phyloP scores from a whole-genome alignment of 345 rosid genomes.

The Salix brachista region DNA sequence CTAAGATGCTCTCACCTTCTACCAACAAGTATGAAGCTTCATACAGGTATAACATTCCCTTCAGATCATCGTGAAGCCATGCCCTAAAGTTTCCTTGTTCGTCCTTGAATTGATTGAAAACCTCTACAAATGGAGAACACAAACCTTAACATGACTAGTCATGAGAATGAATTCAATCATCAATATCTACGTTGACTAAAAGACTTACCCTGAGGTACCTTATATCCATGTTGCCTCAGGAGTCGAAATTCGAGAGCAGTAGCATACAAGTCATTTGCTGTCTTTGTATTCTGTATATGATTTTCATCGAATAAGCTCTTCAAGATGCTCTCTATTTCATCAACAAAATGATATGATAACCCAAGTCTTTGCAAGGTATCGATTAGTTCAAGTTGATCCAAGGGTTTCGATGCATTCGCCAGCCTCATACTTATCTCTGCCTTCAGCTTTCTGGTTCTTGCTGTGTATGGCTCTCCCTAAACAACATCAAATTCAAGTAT shows the following conservation, averaged over 20 bases:
- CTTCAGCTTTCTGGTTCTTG: neutral
- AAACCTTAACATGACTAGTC: too few species aligned
- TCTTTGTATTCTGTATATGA: neutral
- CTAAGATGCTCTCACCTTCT: conserved; percentile 23
- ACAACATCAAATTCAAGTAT: neutral
- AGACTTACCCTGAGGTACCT: neutral
- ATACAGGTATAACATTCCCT: conserved; percentile 29
- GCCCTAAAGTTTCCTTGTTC: conserved; percentile 11
- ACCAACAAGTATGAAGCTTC: conserved; percentile 32
- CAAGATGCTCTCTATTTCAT: neutral
- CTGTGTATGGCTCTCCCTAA: conserved; percentile 4
- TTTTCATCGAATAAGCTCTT: neutral
- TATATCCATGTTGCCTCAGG: neutral
- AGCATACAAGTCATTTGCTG: neutral
- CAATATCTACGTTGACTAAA: too few species aligned
- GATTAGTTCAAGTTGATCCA: conserved; percentile 7
- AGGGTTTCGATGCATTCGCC: neutral
- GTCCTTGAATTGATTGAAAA: conserved; percentile 20
- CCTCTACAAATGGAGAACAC: conserved; percentile 15
- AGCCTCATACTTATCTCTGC: conserved; percentile 7
- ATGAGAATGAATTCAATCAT: too few species aligned
- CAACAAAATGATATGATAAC: neutral
- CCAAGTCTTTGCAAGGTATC: conserved; percentile 17
- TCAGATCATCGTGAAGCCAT: conserved; percentile 15
- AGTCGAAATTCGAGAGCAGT: conserved; percentile 10